Conservation (phyloP, 192 early-diverging fungal genomes). For the Powellomyces hirtus region DNA sequence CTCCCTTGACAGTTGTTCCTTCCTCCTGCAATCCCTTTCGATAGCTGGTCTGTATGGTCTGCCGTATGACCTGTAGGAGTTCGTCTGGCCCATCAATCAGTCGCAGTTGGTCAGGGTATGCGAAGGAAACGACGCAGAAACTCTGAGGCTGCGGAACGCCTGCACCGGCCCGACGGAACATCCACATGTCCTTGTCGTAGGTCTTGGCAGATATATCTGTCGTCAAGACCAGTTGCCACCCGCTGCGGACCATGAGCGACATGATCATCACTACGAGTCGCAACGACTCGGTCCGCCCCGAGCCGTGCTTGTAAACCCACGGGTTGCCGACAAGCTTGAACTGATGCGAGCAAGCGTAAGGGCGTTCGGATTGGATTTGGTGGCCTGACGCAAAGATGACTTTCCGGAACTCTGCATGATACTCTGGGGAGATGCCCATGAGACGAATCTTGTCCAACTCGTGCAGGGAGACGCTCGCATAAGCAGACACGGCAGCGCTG, state of each 20-base stretch:
- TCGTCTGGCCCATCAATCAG: conserved; percentile 2
- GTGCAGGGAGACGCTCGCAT: conserved; percentile 12
- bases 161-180: not conserved
- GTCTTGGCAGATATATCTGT: conserved; percentile 11
- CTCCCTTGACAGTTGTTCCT: not conserved
- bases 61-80: not conserved
- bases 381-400: not conserved
- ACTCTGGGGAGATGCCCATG: not conserved
- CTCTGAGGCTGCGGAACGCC: not conserved
- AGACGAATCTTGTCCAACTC: conserved; percentile 6
- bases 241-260: not conserved
- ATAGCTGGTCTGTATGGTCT: not conserved
- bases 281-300: not conserved
- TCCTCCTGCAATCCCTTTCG: not conserved
- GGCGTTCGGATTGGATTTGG: not conserved
- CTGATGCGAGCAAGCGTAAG: not conserved
- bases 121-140: conserved; percentile 14
- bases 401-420: not conserved
- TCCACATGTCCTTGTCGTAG: conserved; percentile 10
- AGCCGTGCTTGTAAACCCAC: conserved; percentile 10
- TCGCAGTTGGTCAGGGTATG: conserved; percentile 7
- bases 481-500: no score
- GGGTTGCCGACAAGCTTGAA: conserved; percentile 8
- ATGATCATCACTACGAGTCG: conserved; percentile 3
- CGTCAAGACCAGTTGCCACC: not conserved